Evolutionary conservation across 768 basidiomycete genomes (phyloP).

Genomic region (Paxillus ammoniavirescens): DNA sequence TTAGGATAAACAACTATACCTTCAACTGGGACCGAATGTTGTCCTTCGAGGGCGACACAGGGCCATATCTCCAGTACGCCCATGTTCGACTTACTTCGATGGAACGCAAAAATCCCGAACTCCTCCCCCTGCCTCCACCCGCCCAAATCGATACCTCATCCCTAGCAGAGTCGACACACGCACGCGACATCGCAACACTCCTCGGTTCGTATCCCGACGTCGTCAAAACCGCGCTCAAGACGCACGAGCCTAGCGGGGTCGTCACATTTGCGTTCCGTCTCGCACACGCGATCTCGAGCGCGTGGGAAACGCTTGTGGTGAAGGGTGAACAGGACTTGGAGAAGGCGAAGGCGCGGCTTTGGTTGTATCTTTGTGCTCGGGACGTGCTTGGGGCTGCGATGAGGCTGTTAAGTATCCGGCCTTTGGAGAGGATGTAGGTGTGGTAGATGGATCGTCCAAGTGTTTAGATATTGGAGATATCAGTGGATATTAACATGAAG

Average conservation of each 20-base stretch:
- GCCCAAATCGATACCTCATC: slow-evolving; percentile 64
- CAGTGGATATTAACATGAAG: too few species aligned
- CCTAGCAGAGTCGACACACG: slow-evolving; percentile 68
- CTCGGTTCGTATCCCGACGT: slow-evolving; percentile 90
- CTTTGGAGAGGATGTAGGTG: slow-evolving; percentile 86
- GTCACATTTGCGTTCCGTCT: slow-evolving; percentile 89
- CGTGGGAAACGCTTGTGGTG: slow-evolving; percentile 90
- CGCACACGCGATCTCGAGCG: slow-evolving; percentile 84
- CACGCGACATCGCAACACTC: slow-evolving; percentile 83
- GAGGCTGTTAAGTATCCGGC: slow-evolving; percentile 83
- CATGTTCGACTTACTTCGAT: slow-evolving; percentile 92
- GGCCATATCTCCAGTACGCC: slow-evolving; percentile 94
- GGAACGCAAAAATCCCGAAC: slow-evolving; percentile 86
- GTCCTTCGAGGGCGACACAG: slow-evolving; percentile 95
- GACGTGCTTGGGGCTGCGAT: slow-evolving; percentile 89
- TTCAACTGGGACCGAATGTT: slow-evolving; percentile 95
- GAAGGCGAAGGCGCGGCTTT: slow-evolving; percentile 82
- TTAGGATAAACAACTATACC: slow-evolving; percentile 91
- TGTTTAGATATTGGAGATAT: too few species aligned
- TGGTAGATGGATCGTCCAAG: too few species aligned
- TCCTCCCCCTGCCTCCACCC: slow-evolving; percentile 71
- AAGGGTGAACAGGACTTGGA: slow-evolving; percentile 76
- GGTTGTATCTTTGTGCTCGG: slow-evolving; percentile 83
- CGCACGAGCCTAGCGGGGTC: slow-evolving; percentile 85
- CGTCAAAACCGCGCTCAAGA: slow-evolving; percentile 80